Base-by-base conservation (phyloP, 176 grass and related monocot species). In the Eleusine coracana region DNA sequence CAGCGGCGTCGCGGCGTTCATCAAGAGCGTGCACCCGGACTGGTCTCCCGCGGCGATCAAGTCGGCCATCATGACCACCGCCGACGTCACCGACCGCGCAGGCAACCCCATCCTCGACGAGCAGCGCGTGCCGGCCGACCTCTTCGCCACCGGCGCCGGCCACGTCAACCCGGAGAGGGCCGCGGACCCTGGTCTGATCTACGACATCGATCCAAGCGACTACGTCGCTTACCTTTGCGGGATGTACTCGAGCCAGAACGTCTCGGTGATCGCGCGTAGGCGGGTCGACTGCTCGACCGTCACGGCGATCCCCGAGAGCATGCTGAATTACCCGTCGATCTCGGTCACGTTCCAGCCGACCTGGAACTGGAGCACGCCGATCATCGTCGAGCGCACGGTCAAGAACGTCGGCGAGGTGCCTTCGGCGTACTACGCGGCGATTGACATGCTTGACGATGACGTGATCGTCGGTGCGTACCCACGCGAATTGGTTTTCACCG, bases 1-100 rank as follows among this genome's bases (percentile, higher is more conserved):
- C 39, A 94, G 83, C 46, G 88, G 87, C 3, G 41, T 92, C 56
- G 87, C 77, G 3, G 92, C 89, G 12, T 48, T 94, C 21, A 66
- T 92, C 74, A 92, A 89, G 78, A 84, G 73, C 73, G 65, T 15
- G 25, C 82, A 88, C 66, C 81, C 84, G 9, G 16, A 83, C 7
- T 94, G 89, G 92, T 89, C 92, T 2, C 80, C 92, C 0, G 82
- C 82, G 3, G 83, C 63, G 3, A 89, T 89, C 86, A 92, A 92
- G 83, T 92, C 90, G 1, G 92, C 87, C 10, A 92, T 92, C 49
- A 92, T 94, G 92, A 94, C 89, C 12, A 92, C 89, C 0, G 86
- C 89, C 5, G 76, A 91, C 17, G 12, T 36, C 65, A 45, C 13
- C 14, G 87, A 87, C 84, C 73, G 46, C 62, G 42, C 65, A 1